Evolutionary conservation across 257 asterid species (phyloP), one percentile per base, ranked within the genome.

Genomic region (Mentha longifolia): DNA sequence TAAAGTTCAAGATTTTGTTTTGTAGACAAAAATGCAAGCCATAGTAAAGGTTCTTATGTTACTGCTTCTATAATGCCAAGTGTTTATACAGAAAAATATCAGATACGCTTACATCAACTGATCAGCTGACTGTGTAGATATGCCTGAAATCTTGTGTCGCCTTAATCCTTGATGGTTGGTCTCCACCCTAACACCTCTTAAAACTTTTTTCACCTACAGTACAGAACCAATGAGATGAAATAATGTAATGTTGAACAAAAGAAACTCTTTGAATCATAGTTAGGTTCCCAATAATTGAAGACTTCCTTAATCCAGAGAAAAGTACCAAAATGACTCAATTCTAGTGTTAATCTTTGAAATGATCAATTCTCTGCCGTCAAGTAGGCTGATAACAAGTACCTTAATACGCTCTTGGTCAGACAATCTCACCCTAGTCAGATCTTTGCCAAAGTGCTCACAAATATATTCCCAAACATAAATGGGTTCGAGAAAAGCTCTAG

Each of bases 401-500:
- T 91, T 91, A 1, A 75, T n/a, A 13, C 91, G 83, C 12, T 89
- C 96, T 72, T 78, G 92, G 67, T 87, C 95, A 52, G 90, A 61
- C 13, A 91, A 41, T 47, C 84, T 76, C 13, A 7, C 8, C 71
- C 83, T 67, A 0, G 51, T 30, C 9, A 73, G 22, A 59, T 87
- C 86, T 64, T 68, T 76, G 65, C 76, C 78, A 7, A 93, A 19
- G 75, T 50, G 77, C 75, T 72, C 68, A 0, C 2, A 4, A 37
- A 89, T 73, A 37, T 51, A 93, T 0, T 82, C 90, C n/a, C 73
- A 47, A 9, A 91, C 90, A 1, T 7, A 5, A 50, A 85, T 73
- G 5, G 96, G 81, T 52, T 91, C 96, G 64, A 78, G 89, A 70
- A 93, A 93, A 0, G 81, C 89, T 52, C 92, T 74, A 0, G 97